A percentile compares a stretch with the other conserved stretches of the same genome.
These are phyloP conservation scores for Saccharomycopsis schoenii DNA, from an alignment of 805 yeast genomes.

Conservation along the genomic window DNA sequence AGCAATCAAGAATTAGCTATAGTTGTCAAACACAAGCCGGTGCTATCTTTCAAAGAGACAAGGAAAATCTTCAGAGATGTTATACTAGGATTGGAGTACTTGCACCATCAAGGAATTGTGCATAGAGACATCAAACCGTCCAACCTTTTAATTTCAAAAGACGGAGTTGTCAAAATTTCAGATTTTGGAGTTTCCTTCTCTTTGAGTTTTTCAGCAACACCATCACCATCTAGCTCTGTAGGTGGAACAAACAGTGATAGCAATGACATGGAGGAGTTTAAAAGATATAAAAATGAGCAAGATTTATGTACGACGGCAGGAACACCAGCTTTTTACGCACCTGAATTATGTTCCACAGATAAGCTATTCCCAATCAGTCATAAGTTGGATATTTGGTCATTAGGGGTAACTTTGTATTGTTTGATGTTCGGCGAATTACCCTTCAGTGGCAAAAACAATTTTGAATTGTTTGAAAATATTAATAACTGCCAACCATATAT, in stretches of 20 bases:
- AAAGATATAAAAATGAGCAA: slow-evolving; percentile 33
- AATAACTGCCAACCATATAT: slow-evolving; percentile 48
- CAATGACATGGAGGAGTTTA: background rate
- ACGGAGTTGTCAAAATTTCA: slow-evolving; percentile 78
- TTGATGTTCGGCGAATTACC: slow-evolving; percentile 83
- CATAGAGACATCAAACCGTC: slow-evolving; percentile 97
- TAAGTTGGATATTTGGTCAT: slow-evolving; percentile 95
- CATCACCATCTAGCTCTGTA: background rate
- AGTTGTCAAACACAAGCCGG: slow-evolving; percentile 36
- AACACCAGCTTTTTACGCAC: slow-evolving; percentile 94
- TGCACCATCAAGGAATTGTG: slow-evolving; percentile 82
- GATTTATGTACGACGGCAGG: slow-evolving; percentile 96
- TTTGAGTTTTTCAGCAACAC: slow-evolving; percentile 32
- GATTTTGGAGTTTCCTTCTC: slow-evolving; percentile 95
- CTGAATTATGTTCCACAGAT: slow-evolving; percentile 73
- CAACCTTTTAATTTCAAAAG: slow-evolving; percentile 60
- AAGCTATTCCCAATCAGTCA: slow-evolving; percentile 40
- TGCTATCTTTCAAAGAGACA: slow-evolving; percentile 55
- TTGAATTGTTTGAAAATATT: slow-evolving; percentile 75
- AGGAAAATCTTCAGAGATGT: slow-evolving; percentile 75
- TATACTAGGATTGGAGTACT: slow-evolving; percentile 76
- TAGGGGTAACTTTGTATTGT: slow-evolving; percentile 87
- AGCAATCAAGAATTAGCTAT: slow-evolving; percentile 12
- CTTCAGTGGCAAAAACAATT: slow-evolving; percentile 79
- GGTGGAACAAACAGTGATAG: background rate